phyloP scores from a whole-genome alignment of 768 basidiomycete species.

The Kwoniella bestiolae region DNA sequence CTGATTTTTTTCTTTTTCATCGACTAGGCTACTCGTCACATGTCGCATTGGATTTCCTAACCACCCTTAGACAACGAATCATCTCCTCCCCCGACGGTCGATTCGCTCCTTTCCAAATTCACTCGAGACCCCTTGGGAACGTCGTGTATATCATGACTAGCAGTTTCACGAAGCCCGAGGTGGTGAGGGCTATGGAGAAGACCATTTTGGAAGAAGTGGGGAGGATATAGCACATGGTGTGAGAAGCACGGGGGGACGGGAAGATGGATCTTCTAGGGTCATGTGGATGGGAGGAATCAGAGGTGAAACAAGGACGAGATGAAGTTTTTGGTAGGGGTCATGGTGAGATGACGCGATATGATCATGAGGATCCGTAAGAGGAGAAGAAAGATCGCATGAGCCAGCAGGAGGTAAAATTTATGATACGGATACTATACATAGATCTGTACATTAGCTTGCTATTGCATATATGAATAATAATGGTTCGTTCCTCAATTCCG shows the following conservation, averaged over 20 bases:
- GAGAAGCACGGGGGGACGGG: not conserved
- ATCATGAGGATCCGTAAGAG: no score
- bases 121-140: conserved; percentile 86
- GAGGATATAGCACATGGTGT: not conserved
- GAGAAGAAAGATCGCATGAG: no score
- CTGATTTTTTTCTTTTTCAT: no score
- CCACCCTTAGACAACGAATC: conserved; percentile 60
- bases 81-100: conserved; percentile 36
- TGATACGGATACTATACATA: no score
- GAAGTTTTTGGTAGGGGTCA: no score
- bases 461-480: no score
- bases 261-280: no score
- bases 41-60: conserved; percentile 69
- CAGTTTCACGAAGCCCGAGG: conserved; percentile 47
- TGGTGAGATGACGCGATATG: no score
- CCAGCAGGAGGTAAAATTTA: no score
- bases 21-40: conserved; percentile 64
- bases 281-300: not conserved
- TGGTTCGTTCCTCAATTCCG: no score
- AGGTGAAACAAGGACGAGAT: not conserved
- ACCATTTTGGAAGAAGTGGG: conserved; percentile 63
- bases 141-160: conserved; percentile 57
- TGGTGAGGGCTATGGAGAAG: conserved; percentile 59
- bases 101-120: conserved; percentile 68
- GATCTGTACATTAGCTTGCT: no score